Evolutionary conservation across 1,139 yeast genomes (phyloP).

Genomic region (Nakaseomyces bracarensis): DNA sequence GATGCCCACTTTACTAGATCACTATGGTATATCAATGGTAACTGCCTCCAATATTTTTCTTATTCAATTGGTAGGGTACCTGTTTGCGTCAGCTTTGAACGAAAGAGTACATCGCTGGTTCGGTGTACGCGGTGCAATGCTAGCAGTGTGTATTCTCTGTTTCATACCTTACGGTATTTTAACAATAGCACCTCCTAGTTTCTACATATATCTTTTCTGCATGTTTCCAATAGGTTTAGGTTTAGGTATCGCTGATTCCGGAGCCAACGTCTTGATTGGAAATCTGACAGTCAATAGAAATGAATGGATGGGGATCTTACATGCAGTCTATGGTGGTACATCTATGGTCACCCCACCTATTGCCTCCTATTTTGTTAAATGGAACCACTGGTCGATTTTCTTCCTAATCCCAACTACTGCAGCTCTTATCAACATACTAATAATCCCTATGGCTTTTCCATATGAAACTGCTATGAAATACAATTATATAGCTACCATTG

Average conservation of each 20-base stretch:
- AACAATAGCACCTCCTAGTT: constrained; percentile 20
- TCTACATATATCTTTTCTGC: constrained; percentile 33
- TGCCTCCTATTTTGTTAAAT: constrained; percentile 38
- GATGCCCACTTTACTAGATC: constrained; percentile 25
- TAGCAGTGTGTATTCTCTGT: constrained; percentile 17
- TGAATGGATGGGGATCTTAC: constrained; percentile 56
- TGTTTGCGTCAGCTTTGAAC: constrained; percentile 25
- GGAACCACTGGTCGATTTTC: constrained; percentile 28
- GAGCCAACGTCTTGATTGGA: constrained; percentile 53
- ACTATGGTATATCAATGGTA: constrained; percentile 23
- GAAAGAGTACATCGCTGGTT: constrained; percentile 22
- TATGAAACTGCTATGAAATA: constrained; percentile 52
- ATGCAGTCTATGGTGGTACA: constrained; percentile 63
- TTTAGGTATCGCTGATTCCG: constrained; percentile 53
- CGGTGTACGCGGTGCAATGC: constrained; percentile 28
- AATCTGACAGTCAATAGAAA: constrained; percentile 45
- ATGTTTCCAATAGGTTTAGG: constrained; percentile 47
- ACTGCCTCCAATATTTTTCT: constrained; percentile 26
- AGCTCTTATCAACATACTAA: constrained; percentile 18
- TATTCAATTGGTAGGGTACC: constrained; percentile 27
- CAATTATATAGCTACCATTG: constrained; percentile 32
- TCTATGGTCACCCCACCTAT: constrained; percentile 58
- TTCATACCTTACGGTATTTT: constrained; percentile 19
- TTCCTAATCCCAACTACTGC: constrained; percentile 23
- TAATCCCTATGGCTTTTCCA: constrained; percentile 34